Base-by-base conservation (phyloP, 495 filamentous ascomycete species). In the Podospora sp. region DNA sequence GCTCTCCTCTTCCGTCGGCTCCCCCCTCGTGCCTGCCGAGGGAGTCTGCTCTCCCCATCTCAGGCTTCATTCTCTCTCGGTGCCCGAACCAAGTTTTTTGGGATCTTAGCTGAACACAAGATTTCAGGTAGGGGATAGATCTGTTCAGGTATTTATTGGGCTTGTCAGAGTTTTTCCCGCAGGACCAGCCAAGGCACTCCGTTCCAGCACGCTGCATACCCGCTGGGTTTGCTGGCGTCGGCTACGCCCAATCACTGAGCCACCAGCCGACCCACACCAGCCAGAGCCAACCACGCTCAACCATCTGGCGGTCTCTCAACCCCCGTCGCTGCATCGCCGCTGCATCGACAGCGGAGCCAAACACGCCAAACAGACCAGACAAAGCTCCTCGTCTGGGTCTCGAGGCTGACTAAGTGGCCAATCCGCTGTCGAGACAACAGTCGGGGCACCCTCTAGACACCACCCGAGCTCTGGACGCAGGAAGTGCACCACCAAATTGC, bases 341-440 rank as follows among this genome's bases (percentile, higher is more conserved):
- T 60, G 49, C 60, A 63, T 64, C 61, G 61, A 53, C 61, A 63
- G 61, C 61, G 61, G 61, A 63, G 61, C 29, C 59, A 50, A 49
- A 36, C 33, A 40, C 21, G 59, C 35, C 62, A 65, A 26, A 65
- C 53, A 36, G 60, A 35, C 59, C 27, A 61, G 27, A 26, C 22
- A 33, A 52, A 26, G 25, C 60, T 50, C 29, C 60, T 62, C 20
- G 14, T 29, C 26, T 29, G 27, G 49, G 26, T 36, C 51, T 58
- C 75, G 73, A 75, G 77, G 75, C 77, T 79, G 77, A 76, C 71
- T 59, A 63, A 66, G 71, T 71, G 73, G 79, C 79, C 76, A 81
- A 82, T 82, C 77, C 79, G 77, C 73, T 60, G 76, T 63, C 40
- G 69, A 71, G 65, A 65, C 75, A 65, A 68, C 62, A 67, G 70